Base-by-base conservation (phyloP, 176 grass and related monocot genomes). In the Musa acuminata region DNA sequence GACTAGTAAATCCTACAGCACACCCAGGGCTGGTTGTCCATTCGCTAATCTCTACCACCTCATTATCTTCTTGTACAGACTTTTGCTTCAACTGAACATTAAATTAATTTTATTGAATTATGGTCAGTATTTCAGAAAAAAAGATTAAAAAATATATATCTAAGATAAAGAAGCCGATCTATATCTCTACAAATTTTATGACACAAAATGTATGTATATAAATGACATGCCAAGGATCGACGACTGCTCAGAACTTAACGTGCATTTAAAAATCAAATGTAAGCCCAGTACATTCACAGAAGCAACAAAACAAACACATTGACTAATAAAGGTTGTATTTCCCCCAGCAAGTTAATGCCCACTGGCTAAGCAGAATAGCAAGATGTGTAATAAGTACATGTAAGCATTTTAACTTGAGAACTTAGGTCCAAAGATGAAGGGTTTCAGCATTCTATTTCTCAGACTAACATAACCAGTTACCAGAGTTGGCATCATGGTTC, bases 21-120 rank as follows among this genome's bases (percentile, higher is more conserved):
- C 79, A 89, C 17, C 81, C 81, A 72, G 91, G 84, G 64, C 81
- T 87, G 24, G 58, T 81, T 43, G 76, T 80, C 54, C 66, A 83
- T 76, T 85, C 88, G 50, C 65, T 82, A 72, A 91, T 87, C 66
- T 87, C 86, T 71, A 70, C 67, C 49, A 71, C 52, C 78, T 78
- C 79, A 48, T 74, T 87, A 72, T 86, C 86, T 77, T 88, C 81
- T 77, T 60, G 84, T 12, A 51, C 78, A 67, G 70, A 19, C 80
- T 93, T 99, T 72, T 83, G 76, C 82, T 87, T 91, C 55, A 94
- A 57, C 95, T 99, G 55, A n/a, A 68, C 43, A 80, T 51, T 51
- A 13, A 79, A 74, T 17, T 51, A 54, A 13, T 53, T 53, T 64
- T 26, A 29, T 62, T 59, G 29, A 69, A 55, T 49, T 69, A 53